Percentiles rank a stretch among this genome's conserved stretches.
phyloP scores from a whole-genome alignment of 2,329 filamentous ascomycete genomes.

The Ceratocystis destructans region DNA sequence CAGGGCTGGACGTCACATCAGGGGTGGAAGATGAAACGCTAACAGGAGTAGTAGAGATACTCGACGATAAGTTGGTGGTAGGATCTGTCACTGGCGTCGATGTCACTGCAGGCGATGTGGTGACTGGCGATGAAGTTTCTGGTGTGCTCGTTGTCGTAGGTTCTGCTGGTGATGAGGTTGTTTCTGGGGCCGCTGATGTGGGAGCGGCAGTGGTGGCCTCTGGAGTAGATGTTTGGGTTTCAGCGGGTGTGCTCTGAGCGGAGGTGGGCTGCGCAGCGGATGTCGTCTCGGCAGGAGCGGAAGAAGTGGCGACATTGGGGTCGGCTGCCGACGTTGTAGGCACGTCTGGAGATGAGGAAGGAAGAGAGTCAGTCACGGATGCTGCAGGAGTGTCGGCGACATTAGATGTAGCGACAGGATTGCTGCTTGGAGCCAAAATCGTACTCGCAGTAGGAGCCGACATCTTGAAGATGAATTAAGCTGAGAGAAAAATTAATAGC shows the following conservation, averaged over 20 bases:
- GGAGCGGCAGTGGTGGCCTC: not conserved
- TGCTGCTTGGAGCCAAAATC: constrained; percentile 14
- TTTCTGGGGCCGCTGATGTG: constrained; percentile 19
- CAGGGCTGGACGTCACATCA: constrained; percentile 14
- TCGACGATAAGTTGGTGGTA: not conserved
- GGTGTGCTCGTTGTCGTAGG: constrained; percentile 14
- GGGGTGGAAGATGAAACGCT: constrained; percentile 17
- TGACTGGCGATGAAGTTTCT: constrained; percentile 11
- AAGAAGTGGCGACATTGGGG: constrained; percentile 9
- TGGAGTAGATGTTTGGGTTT: constrained; percentile 20
- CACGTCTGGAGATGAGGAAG: constrained; percentile 3
- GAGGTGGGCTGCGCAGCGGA: constrained; percentile 15
- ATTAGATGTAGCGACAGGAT: constrained; percentile 11
- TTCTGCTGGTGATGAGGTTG: constrained; percentile 11
- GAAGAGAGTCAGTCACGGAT: constrained; percentile 10
- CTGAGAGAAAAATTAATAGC: not conserved
- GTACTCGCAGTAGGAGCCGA: constrained; percentile 10
- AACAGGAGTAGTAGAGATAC: constrained; percentile 20
- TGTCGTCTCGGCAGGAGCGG: constrained; percentile 13
- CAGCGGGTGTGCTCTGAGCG: constrained; percentile 4
- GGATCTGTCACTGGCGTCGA: not conserved
- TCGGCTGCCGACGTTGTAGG: constrained; percentile 9
- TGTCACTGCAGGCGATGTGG: constrained; percentile 14
- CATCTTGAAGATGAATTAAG: constrained; percentile 10
- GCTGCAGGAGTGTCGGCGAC: constrained; percentile 9